phyloP scores from a whole-genome alignment of 441 rosid species.

The Gossypium aridum region DNA sequence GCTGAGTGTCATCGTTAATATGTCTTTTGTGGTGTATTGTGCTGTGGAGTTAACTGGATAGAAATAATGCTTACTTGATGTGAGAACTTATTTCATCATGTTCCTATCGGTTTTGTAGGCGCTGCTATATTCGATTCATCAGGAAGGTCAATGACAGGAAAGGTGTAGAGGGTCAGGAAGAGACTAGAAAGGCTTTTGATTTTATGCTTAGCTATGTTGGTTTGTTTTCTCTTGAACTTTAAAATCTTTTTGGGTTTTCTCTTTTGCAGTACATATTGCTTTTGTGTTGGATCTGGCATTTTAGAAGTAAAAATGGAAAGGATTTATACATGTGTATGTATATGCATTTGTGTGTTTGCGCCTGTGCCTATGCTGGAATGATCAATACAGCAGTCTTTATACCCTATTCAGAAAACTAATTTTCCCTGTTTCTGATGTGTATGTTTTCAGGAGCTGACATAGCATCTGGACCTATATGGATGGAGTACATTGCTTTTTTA shows the following conservation, averaged over 20 bases:
- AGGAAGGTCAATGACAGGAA: constrained; percentile 87
- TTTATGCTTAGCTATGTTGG: constrained; percentile 89
- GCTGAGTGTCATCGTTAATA: not conserved
- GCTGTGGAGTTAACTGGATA: not conserved
- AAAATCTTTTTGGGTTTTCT: not conserved
- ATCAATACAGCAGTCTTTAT: not conserved
- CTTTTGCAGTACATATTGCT: not conserved
- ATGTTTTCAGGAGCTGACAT: constrained; percentile 73
- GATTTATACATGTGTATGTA: not conserved
- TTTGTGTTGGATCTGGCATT: not conserved
- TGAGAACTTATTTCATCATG: constrained; percentile 7
- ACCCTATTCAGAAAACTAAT: constrained; percentile 7
- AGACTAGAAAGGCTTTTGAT: constrained; percentile 87
- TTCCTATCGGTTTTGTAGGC: constrained; percentile 43
- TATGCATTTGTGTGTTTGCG: not conserved
- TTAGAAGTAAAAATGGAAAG: constrained; percentile 3
- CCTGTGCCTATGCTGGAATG: not conserved
- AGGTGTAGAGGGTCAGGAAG: constrained; percentile 87
- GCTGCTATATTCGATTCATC: constrained; percentile 89
- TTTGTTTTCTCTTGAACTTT: constrained; percentile 29
- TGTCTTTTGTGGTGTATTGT: not conserved
- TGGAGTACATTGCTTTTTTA: constrained; percentile 77
- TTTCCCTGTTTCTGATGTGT: constrained; percentile 26
- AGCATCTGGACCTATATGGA: constrained; percentile 91
- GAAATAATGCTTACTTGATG: not conserved